phyloP scores from a whole-genome alignment of 1,284 basidiomycete species.

The Microstroma glucosiphilum region DNA sequence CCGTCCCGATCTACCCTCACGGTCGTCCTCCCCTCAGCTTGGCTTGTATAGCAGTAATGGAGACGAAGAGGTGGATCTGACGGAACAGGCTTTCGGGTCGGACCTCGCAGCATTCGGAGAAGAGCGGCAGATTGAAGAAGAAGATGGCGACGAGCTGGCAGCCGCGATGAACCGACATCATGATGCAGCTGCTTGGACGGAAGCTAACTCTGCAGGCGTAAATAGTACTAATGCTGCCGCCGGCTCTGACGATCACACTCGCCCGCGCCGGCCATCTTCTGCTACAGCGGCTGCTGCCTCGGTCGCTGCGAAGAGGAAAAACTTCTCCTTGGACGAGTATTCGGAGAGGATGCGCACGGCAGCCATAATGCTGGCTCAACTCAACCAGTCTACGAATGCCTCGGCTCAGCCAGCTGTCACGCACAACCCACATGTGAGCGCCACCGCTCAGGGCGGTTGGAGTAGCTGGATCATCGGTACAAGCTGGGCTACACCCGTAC shows the following conservation, averaged over 20 bases:
- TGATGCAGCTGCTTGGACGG: slow-evolving; percentile 42
- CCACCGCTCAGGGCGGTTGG: slow-evolving; percentile 41
- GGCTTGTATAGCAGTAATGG: background rate
- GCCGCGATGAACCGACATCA: slow-evolving; percentile 37
- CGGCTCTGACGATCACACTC: background rate
- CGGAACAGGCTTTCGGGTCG: slow-evolving; percentile 46
- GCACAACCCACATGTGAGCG: slow-evolving; percentile 22
- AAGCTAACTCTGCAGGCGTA: slow-evolving; percentile 4
- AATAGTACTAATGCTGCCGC: background rate
- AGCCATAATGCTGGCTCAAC: slow-evolving; percentile 94
- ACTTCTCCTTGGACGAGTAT: slow-evolving; percentile 72
- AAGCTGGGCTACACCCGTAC: slow-evolving; percentile 24
- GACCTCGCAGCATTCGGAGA: slow-evolving; percentile 43
- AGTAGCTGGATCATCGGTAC: slow-evolving; percentile 43
- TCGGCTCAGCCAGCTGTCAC: slow-evolving; percentile 32
- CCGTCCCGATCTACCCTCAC: background rate
- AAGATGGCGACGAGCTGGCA: slow-evolving; percentile 30
- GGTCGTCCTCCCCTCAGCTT: background rate
- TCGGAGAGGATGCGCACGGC: slow-evolving; percentile 97
- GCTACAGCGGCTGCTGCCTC: background rate
- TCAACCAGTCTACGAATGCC: slow-evolving; percentile 58
- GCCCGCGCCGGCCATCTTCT: slow-evolving; percentile 6
- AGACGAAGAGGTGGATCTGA: slow-evolving; percentile 42
- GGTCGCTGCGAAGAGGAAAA: slow-evolving; percentile 15
- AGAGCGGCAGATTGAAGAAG: slow-evolving; percentile 22